Conservation (phyloP, 495 filamentous ascomycete genomes). For the Sordaria brevicollis region DNA sequence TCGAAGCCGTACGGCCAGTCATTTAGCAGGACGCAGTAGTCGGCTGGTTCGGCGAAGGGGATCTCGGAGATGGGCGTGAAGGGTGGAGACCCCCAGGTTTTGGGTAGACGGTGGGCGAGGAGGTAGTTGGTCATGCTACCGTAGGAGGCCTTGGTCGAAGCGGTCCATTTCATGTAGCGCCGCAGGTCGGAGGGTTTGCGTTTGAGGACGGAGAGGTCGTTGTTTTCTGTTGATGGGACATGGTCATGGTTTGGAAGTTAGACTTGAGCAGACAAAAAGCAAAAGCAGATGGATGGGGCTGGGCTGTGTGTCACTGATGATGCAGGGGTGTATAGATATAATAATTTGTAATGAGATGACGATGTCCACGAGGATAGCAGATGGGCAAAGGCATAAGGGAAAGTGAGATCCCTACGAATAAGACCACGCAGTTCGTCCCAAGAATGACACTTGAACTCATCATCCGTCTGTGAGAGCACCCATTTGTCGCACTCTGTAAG, state of each 20-base stretch:
- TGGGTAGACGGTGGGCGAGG: conserved; percentile 54
- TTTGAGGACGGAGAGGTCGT: conserved; percentile 66
- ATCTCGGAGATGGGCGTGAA: conserved; percentile 40
- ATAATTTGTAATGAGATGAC: not conserved
- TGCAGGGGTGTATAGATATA: not conserved
- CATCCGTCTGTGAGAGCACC: conserved; percentile 58
- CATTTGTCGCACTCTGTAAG: conserved; percentile 56
- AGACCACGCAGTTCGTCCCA: conserved; percentile 60
- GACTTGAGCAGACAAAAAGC: not conserved
- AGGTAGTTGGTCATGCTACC: conserved; percentile 72
- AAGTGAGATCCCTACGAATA: conserved; percentile 44
- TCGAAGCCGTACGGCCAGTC: conserved; percentile 86
- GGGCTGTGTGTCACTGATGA: not conserved
- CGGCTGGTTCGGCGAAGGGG: conserved; percentile 59
- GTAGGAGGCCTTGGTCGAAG: conserved; percentile 57
- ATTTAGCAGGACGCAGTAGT: conserved; percentile 71
- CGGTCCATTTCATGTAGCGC: conserved; percentile 74
- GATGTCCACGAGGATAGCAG: not conserved
- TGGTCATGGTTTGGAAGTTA: conserved; percentile 9
- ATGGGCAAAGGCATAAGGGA: conserved; percentile 4
- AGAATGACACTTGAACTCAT: conserved; percentile 54
- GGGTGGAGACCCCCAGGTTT: conserved; percentile 49
- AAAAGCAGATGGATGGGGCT: not conserved
- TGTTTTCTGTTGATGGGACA: conserved; percentile 34
- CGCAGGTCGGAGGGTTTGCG: conserved; percentile 74